These are phyloP conservation scores for Ustilago shanxiensis DNA, from an alignment of 1,284 basidiomycete genomes.

Conservation along the genomic window DNA sequence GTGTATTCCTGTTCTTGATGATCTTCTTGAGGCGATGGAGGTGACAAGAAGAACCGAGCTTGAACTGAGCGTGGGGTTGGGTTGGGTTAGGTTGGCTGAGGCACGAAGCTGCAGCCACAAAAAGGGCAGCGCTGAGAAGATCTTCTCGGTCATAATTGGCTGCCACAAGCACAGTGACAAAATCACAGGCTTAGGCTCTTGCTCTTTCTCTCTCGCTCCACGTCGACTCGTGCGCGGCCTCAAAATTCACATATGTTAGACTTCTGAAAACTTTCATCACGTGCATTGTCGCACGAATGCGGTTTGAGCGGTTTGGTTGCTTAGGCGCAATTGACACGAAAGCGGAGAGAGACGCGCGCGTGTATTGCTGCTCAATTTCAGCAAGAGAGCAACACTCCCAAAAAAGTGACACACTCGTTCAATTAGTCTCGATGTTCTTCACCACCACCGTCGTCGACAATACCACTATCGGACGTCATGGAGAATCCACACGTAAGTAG, in stretches of 20 bases:
- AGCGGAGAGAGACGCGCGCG: constrained; percentile 27
- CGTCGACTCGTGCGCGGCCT: constrained; percentile 42
- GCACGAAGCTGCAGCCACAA: not conserved
- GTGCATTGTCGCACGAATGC: constrained; percentile 40
- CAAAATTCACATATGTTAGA: constrained; percentile 17
- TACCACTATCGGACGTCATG: constrained; percentile 11
- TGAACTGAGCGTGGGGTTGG: not conserved
- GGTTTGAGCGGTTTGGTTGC: not conserved
- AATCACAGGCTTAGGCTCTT: not conserved
- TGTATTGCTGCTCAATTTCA: constrained; percentile 10
- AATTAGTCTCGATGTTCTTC: not conserved
- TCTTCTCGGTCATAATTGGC: constrained; percentile 12
- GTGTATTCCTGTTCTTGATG: not conserved
- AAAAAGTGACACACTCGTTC: constrained; percentile 15
- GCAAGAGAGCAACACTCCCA: constrained; percentile 36
- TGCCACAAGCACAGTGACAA: not conserved
- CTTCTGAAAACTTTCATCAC: not conserved
- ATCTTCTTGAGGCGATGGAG: constrained; percentile 5
- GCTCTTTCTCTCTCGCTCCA: too few species aligned
- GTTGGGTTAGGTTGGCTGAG: not conserved
- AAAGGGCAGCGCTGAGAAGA: constrained; percentile 23
- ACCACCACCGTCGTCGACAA: constrained; percentile 14
- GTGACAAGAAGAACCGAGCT: not conserved
- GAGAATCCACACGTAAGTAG: constrained; percentile 45
- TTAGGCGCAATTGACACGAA: constrained; percentile 15